Evolutionary conservation across 1,284 basidiomycete species (phyloP).

Genomic region (Agaricales sp.): DNA sequence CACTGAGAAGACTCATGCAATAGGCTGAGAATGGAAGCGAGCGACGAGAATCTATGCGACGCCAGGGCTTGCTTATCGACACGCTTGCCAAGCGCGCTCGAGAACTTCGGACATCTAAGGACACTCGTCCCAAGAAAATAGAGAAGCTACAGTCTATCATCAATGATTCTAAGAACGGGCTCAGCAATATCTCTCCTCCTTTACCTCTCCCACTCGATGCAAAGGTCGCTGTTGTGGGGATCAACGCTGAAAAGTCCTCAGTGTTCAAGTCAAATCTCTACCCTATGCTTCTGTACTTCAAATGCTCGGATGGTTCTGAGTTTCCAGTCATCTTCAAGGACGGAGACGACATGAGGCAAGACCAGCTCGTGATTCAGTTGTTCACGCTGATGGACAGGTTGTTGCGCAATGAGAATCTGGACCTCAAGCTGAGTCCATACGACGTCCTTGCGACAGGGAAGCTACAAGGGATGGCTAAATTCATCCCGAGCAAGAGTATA

Average conservation of each 20-base stretch:
- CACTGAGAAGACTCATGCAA: conserved; percentile 7
- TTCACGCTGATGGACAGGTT: conserved; percentile 97
- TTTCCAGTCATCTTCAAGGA: conserved; percentile 98
- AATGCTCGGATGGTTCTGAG: conserved; percentile 65
- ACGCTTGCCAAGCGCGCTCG: conserved; percentile 77
- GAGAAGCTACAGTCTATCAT: conserved; percentile 84
- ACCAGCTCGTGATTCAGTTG: conserved; percentile 94
- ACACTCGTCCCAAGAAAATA: conserved; percentile 93
- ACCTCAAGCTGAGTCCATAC: conserved; percentile 89
- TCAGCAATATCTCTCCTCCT: conserved; percentile 58
- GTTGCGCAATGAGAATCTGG: conserved; percentile 90
- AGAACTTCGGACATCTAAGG: conserved; percentile 85
- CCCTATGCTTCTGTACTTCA: conserved; percentile 86
- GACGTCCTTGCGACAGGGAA: conserved; percentile 90
- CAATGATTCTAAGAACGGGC: conserved; percentile 75
- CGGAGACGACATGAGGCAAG: conserved; percentile 96
- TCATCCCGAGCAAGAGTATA: conserved; percentile 91
- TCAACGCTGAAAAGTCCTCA: conserved; percentile 84
- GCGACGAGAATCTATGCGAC: conserved; percentile 69
- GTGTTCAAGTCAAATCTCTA: conserved; percentile 98
- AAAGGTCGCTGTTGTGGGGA: conserved; percentile 69
- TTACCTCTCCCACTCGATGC: conserved; percentile 89
- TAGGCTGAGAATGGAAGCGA: conserved; percentile 68
- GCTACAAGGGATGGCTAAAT: conserved; percentile 93
- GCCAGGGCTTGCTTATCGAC: conserved; percentile 83